Base-by-base conservation (phyloP, 345 rosid genomes). In the Gossypioides kirkii region DNA sequence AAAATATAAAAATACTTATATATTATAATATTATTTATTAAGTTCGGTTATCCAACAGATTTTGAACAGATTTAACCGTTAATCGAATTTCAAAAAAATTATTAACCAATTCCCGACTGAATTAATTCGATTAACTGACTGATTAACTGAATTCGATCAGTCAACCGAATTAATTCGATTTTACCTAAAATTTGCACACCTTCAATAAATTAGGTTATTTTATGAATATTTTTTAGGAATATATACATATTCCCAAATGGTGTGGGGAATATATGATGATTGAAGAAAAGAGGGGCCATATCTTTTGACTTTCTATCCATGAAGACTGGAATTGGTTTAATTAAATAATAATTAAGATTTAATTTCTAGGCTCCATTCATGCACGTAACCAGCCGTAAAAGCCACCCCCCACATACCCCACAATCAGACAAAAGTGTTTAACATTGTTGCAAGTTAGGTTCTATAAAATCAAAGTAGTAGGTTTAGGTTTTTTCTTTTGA, bases 281-380 rank as follows among this genome's bases (percentile, higher is more conserved):
- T 74, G 82, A 74, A 75, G 79, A 25, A 67, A 16, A 26, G 69
- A 74, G 80, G 84, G 28, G 83, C 84, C 83, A 80, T 71, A 54
- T 56, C 77, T 55, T 70, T 84, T 86, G 91, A 86, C 91, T 80
- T 84, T 77, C 76, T n/a, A 76, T 62, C 71, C 69, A 49, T 58
- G 53, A 73, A 73, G 53, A 74, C 75, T 78, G 82, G 76, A 63
- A 65, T 78, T 71, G 22, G 6, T 54, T 70, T 62, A 22, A 65
- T 18, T 10, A 42, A 20, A 0, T 17, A 32, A 32, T 26, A 25
- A 74, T 26, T 11, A 64, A 1, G 25, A 12, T 10, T 72, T 64
- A 8, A 53, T 66, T 74, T 61, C 55, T 56, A 43, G 59, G 38
- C 25, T 25, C 18, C 49, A 41, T n/a, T 61, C 63, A 74, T 77